These are phyloP conservation scores for Helicostylum pulchrum DNA, from an alignment of 192 early-diverging fungal species.

Conservation along the genomic window DNA sequence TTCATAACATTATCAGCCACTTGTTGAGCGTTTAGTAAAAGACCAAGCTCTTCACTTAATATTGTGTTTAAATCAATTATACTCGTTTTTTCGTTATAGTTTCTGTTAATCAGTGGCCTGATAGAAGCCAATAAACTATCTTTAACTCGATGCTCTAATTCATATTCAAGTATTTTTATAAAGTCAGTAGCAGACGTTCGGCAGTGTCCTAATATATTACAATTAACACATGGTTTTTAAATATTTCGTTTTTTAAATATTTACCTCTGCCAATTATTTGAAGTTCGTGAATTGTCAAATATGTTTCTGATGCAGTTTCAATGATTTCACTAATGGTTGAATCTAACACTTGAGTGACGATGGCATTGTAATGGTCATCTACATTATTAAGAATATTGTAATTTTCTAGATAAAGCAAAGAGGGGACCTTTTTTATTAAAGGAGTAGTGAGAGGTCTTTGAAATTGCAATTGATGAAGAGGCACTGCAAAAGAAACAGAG, in stretches of 20 bases:
- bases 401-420: not conserved
- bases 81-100: not conserved
- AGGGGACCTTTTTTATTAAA: not conserved
- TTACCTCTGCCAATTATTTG: slow-evolving; percentile 12
- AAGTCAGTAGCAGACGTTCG: not conserved
- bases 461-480: not conserved
- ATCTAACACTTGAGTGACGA: slow-evolving; percentile 18
- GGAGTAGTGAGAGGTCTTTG: not conserved
- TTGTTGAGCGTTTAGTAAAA: not conserved
- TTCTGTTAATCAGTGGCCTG: not conserved
- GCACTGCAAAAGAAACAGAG: not conserved
- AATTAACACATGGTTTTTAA: not conserved
- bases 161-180: not conserved
- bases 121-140: not conserved
- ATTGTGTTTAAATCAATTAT: not conserved
- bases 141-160: slow-evolving; percentile 2
- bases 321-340: slow-evolving; percentile 5
- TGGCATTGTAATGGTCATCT: slow-evolving; percentile 10
- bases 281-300: slow-evolving; percentile 5
- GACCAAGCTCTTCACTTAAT: not conserved
- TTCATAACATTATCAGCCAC: not conserved
- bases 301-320: slow-evolving; percentile 3
- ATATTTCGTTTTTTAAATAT: not conserved
- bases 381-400: not conserved
- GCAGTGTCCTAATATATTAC: not conserved